A percentile compares a stretch with the other conserved stretches of the same genome.
These are phyloP conservation scores for Heracleum sosnowskyi DNA, from an alignment of 129 eudicot genomes.

Conservation along the genomic window DNA sequence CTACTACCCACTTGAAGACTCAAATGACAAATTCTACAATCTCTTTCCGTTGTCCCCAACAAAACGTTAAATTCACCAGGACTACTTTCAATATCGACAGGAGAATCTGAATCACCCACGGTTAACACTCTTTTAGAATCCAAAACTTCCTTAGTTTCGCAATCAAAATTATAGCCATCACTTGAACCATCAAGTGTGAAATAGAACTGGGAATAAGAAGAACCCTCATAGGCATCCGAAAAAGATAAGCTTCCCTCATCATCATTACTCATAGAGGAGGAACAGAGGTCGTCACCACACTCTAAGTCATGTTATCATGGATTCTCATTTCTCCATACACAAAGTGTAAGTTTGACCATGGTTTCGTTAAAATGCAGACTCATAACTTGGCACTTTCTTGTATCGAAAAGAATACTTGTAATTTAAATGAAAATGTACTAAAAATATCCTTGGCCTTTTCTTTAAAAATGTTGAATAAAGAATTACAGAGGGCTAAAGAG, in stretches of 20 bases:
- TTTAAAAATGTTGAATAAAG: too few species aligned
- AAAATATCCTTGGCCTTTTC: too few species aligned
- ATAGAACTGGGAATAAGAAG: too few species aligned
- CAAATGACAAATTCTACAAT: conserved; percentile 9
- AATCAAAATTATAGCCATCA: neutral
- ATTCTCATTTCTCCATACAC: neutral
- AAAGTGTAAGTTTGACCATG: too few species aligned
- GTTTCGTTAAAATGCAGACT: neutral
- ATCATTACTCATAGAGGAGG: neutral
- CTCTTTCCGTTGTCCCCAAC: neutral
- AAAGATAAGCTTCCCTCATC: neutral
- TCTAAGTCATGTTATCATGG: neutral
- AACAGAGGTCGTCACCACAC: neutral
- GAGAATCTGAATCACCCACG: neutral
- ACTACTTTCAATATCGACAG: neutral
- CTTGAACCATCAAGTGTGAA: neutral
- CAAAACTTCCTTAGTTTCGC: neutral
- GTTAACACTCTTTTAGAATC: neutral
- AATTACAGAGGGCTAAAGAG: too few species aligned
- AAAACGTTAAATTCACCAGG: neutral
- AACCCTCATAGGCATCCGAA: neutral
- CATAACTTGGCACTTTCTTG: neutral
- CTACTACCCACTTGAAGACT: neutral
- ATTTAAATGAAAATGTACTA: too few species aligned
- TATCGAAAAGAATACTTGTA: neutral